Conservation (phyloP, 257 asterid species). For the Nyctanthes arbortristis region DNA sequence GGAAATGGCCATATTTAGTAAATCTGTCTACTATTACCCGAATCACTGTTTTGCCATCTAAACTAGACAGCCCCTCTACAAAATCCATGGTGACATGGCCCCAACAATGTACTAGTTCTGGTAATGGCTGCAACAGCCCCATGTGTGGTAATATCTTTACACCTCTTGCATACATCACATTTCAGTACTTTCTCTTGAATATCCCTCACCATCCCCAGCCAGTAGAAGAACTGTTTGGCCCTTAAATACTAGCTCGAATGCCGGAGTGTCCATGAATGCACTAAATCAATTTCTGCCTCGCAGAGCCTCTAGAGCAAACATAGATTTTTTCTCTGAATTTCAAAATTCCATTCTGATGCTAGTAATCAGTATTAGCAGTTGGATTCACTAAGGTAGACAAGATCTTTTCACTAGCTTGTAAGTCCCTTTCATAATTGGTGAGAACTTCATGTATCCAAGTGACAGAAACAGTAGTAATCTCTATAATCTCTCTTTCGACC, state of each 20-base stretch:
- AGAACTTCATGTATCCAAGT: neutral
- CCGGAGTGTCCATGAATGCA: neutral
- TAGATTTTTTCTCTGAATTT: no score
- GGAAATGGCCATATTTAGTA: neutral
- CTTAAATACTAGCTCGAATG: neutral
- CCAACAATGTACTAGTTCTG: neutral
- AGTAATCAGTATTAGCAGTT: neutral
- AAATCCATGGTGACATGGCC: constrained; percentile 2
- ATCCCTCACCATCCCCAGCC: neutral
- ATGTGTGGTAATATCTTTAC: neutral
- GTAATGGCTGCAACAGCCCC: neutral
- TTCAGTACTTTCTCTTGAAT: neutral
- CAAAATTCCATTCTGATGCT: neutral
- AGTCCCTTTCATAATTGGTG: neutral
- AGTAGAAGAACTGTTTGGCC: neutral
- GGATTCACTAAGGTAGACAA: neutral
- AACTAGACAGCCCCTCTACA: neutral
- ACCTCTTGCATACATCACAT: neutral
- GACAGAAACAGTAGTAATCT: no score
- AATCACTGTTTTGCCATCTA: neutral
- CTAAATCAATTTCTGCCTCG: no score
- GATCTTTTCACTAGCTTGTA: neutral
- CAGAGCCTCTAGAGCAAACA: no score
- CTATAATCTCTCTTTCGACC: no score
- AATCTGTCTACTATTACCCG: constrained; percentile 1